Conservation (phyloP, 169 alveolate species). For the Plasmodium coatneyi region DNA sequence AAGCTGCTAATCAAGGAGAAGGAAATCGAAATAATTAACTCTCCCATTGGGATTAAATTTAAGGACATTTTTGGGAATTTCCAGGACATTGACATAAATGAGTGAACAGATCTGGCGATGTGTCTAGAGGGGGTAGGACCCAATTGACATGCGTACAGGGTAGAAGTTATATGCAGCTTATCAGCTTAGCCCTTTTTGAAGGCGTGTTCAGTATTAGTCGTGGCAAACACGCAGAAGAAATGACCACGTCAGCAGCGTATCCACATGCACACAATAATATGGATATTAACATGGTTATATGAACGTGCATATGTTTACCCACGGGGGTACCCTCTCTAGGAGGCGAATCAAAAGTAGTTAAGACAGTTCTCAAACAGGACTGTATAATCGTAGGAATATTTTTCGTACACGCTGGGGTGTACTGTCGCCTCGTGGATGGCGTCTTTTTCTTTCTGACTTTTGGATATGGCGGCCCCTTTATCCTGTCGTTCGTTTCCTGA, state of each 20-base stretch:
- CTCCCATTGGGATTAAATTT: slow-evolving; percentile 64
- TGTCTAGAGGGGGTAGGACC: too few species aligned
- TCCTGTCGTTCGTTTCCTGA: neutral
- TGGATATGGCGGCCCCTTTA: neutral
- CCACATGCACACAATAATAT: neutral
- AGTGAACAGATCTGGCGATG: neutral
- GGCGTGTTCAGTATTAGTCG: neutral
- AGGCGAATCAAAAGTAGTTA: slow-evolving; percentile 20
- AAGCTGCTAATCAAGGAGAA: slow-evolving; percentile 50
- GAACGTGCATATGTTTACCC: neutral
- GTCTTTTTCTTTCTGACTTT: neutral
- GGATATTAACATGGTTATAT: neutral
- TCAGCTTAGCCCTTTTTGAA: neutral
- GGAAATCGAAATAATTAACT: slow-evolving; percentile 43
- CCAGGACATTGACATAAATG: slow-evolving; percentile 26
- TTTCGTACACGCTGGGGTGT: neutral
- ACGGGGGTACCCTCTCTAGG: neutral
- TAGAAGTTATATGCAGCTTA: neutral
- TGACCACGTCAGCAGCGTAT: neutral
- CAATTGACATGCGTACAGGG: neutral
- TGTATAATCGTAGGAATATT: slow-evolving; percentile 42
- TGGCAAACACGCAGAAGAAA: neutral
- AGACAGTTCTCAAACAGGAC: slow-evolving; percentile 17
- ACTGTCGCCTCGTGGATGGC: neutral
- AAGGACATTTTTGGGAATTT: slow-evolving; percentile 61